Percentiles rank a stretch among this genome's conserved stretches.
Conservation (phyloP, 2,329 filamentous ascomycete genomes). For the Fusarium sp. region DNA sequence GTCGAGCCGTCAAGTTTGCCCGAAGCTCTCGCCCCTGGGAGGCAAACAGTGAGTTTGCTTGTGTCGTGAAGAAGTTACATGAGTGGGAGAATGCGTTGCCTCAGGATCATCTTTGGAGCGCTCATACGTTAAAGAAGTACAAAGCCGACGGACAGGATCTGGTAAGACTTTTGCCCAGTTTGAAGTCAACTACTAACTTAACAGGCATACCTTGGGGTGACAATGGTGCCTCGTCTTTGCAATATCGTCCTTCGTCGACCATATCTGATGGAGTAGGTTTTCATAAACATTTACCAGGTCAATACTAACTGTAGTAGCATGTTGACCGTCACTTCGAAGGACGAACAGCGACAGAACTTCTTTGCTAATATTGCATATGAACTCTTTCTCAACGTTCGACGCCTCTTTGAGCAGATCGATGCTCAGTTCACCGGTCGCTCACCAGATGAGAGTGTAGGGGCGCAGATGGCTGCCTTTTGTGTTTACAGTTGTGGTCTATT, state of each 20-base stretch:
- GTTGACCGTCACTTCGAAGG: constrained; percentile 52
- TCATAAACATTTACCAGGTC: not conserved
- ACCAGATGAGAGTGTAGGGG: constrained; percentile 58
- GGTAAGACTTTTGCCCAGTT: constrained; percentile 45
- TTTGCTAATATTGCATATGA: constrained; percentile 56
- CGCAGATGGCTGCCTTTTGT: constrained; percentile 63
- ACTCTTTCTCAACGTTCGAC: constrained; percentile 58
- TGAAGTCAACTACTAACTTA: constrained; percentile 10
- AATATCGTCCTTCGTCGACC: constrained; percentile 64
- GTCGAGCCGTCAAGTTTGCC: constrained; percentile 56
- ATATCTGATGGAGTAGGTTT: constrained; percentile 59
- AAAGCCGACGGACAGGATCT: constrained; percentile 59
- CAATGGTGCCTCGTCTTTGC: constrained; percentile 63
- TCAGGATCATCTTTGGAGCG: constrained; percentile 57
- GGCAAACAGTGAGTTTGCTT: constrained; percentile 56
- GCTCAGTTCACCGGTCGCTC: constrained; percentile 58
- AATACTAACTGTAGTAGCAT: constrained; percentile 48
- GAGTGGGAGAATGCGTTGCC: constrained; percentile 61
- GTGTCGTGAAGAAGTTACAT: constrained; percentile 52
- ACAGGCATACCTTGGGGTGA: constrained; percentile 63
- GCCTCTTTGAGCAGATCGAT: constrained; percentile 59
- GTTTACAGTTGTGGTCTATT: constrained; percentile 64
- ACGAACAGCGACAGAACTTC: constrained; percentile 50
- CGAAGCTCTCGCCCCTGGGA: constrained; percentile 58
- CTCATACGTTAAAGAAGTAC: constrained; percentile 53